Percentiles rank a stretch among this genome's conserved stretches.
Conservation (phyloP, 352 stramenopile genomes). For the Globisporangium cystogenes region DNA sequence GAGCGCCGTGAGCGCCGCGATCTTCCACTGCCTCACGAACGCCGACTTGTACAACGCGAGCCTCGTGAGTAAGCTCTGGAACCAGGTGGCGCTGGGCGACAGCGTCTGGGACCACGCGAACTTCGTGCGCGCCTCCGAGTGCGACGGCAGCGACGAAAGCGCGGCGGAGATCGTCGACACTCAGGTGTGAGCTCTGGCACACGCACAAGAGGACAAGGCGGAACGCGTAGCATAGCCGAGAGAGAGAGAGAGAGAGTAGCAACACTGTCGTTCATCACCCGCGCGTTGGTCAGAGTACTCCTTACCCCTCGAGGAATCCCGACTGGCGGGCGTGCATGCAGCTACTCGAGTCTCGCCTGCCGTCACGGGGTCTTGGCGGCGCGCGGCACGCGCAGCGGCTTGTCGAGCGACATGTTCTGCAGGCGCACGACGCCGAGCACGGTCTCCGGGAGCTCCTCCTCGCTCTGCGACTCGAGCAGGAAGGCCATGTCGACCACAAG, state of each 20-base stretch:
- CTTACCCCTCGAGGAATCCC: neutral
- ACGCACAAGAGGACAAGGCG: neutral
- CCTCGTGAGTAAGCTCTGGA: constrained; percentile 83
- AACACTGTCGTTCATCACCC: no score
- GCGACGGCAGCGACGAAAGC: constrained; percentile 11
- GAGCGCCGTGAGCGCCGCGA: constrained; percentile 43
- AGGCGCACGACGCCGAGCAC: constrained; percentile 77
- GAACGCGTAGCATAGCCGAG: neutral
- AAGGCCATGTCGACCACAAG: constrained; percentile 89
- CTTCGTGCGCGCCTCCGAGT: constrained; percentile 24
- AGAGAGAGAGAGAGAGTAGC: no score
- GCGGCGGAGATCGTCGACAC: neutral
- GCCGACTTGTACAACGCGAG: constrained; percentile 79
- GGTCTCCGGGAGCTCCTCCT: constrained; percentile 84
- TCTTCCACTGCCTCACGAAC: constrained; percentile 73
- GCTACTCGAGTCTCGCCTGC: neutral
- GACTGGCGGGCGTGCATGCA: no score
- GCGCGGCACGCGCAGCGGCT: constrained; percentile 48
- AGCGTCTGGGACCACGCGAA: constrained; percentile 78
- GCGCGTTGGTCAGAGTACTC: neutral
- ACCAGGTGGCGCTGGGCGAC: constrained; percentile 62
- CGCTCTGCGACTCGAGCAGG: constrained; percentile 74
- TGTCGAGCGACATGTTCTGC: constrained; percentile 81
- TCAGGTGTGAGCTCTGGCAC: neutral
- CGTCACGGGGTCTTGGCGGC: neutral